These are phyloP conservation scores for Vigna nakashimae DNA, from an alignment of 306 rosid species.

Conservation along the genomic window DNA sequence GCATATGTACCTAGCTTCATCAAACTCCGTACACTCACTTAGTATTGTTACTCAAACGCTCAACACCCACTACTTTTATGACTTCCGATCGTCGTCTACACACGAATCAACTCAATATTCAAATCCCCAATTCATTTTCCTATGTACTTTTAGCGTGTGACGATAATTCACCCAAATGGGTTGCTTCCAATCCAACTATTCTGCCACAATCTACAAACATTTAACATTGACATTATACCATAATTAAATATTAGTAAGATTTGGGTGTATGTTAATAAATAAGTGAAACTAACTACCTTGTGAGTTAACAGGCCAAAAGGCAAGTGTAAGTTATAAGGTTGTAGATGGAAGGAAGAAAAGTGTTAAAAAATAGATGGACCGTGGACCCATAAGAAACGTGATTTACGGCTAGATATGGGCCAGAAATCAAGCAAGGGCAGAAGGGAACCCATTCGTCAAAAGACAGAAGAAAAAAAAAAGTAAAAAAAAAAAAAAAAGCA, in stretches of 20 bases:
- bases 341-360: slow-evolving; percentile 9
- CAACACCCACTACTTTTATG: neutral
- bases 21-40: neutral
- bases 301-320: neutral
- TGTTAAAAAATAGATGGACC: slow-evolving; percentile 7
- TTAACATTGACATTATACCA: neutral
- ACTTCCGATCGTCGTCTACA: too few relatives aligned
- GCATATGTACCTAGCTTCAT: neutral
- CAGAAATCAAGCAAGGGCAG: slow-evolving; percentile 27
- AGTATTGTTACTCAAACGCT: neutral
- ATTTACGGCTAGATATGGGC: slow-evolving; percentile 51
- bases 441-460: slow-evolving; percentile 20
- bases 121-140: too few relatives aligned
- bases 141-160: too few relatives aligned
- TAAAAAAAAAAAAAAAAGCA: too few relatives aligned
- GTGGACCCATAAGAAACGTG: slow-evolving; percentile 51
- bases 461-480: neutral
- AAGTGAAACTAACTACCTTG: neutral
- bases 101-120: too few relatives aligned
- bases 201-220: neutral
- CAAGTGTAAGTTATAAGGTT: neutral
- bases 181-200: too few relatives aligned
- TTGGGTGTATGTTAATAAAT: neutral
- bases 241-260: neutral
- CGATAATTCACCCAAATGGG: too few relatives aligned